Conservation (phyloP, 805 yeast genomes). For the Yamadazyma philogaea region DNA sequence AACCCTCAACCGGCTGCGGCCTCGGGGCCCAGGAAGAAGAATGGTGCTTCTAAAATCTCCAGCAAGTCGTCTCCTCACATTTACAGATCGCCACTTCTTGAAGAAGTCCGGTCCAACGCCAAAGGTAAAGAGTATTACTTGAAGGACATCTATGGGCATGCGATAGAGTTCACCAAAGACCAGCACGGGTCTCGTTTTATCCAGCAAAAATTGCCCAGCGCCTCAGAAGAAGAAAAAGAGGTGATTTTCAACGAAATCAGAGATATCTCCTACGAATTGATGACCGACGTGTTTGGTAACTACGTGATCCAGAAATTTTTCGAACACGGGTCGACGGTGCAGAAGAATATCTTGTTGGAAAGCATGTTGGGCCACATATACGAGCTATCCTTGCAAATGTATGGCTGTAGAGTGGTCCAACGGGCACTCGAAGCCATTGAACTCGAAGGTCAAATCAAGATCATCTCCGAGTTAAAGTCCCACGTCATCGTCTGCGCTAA, state of each 20-base stretch:
- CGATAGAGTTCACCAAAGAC: slow-evolving; percentile 88
- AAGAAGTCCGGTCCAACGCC: slow-evolving; percentile 72
- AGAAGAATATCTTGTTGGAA: slow-evolving; percentile 63
- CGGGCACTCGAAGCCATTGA: slow-evolving; percentile 77
- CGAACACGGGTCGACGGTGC: slow-evolving; percentile 73
- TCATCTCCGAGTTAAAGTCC: slow-evolving; percentile 68
- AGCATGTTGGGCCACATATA: slow-evolving; percentile 74
- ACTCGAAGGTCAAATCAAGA: slow-evolving; percentile 58
- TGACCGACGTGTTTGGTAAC: slow-evolving; percentile 97
- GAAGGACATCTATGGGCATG: slow-evolving; percentile 79
- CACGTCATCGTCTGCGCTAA: slow-evolving; percentile 60
- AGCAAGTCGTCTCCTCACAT: slow-evolving; percentile 43
- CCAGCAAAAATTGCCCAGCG: slow-evolving; percentile 75
- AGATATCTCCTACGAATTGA: slow-evolving; percentile 67
- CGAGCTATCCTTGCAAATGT: slow-evolving; percentile 85
- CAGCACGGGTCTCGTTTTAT: slow-evolving; percentile 97
- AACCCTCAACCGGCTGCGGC: slow-evolving; percentile 4
- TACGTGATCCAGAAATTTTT: slow-evolving; percentile 94
- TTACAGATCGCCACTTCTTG: slow-evolving; percentile 74
- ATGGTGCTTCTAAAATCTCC: slow-evolving; percentile 1
- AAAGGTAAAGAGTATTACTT: slow-evolving; percentile 59
- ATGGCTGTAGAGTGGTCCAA: slow-evolving; percentile 97
- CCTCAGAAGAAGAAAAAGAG: slow-evolving; percentile 69
- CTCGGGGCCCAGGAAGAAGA: slow-evolving; percentile 13
- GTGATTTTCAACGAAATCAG: slow-evolving; percentile 80